A percentile compares a stretch with the other conserved stretches of the same genome.
These are phyloP conservation scores for Torulaspora delbrueckii DNA, from an alignment of 805 yeast species.

Conservation along the genomic window DNA sequence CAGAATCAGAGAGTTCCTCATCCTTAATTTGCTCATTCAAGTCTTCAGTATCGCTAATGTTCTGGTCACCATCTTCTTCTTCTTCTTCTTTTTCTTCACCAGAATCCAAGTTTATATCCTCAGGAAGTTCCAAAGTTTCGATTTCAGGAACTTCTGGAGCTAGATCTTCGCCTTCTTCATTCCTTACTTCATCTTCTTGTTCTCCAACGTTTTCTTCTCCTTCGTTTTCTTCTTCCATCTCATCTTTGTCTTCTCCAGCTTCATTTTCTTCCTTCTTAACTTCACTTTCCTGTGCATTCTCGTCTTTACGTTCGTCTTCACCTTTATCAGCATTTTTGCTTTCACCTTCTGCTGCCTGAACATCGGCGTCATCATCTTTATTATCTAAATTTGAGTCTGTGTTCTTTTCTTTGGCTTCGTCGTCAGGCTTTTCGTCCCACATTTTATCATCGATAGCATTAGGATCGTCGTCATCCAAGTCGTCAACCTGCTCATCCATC, in stretches of 20 bases:
- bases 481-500: slow-evolving; percentile 83
- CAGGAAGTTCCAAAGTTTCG: slow-evolving; percentile 87
- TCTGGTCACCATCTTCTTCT: slow-evolving; percentile 43
- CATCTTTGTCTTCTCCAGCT: neutral
- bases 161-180: slow-evolving; percentile 62
- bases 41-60: slow-evolving; percentile 34
- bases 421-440: slow-evolving; percentile 93
- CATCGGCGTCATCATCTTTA: slow-evolving; percentile 42
- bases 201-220: slow-evolving; percentile 73
- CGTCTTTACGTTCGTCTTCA: slow-evolving; percentile 34
- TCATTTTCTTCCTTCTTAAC: slow-evolving; percentile 36
- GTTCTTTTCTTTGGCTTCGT: slow-evolving; percentile 73
- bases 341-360: slow-evolving; percentile 39
- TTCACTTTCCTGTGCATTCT: slow-evolving; percentile 25
- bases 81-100: slow-evolving; percentile 49
- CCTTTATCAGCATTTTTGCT: slow-evolving; percentile 36
- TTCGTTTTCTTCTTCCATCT: slow-evolving; percentile 22
- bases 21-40: slow-evolving; percentile 64
- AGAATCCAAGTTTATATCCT: slow-evolving; percentile 84
- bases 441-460: slow-evolving; percentile 93
- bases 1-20: slow-evolving; percentile 46
- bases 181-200: slow-evolving; percentile 71
- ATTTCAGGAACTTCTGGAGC: slow-evolving; percentile 75
- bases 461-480: slow-evolving; percentile 85
- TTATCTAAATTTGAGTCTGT: slow-evolving; percentile 64